Percentiles rank a stretch among this genome's conserved stretches.
Conservation (phyloP, 2,329 filamentous ascomycete species). For the Akanthomyces lecanii region DNA sequence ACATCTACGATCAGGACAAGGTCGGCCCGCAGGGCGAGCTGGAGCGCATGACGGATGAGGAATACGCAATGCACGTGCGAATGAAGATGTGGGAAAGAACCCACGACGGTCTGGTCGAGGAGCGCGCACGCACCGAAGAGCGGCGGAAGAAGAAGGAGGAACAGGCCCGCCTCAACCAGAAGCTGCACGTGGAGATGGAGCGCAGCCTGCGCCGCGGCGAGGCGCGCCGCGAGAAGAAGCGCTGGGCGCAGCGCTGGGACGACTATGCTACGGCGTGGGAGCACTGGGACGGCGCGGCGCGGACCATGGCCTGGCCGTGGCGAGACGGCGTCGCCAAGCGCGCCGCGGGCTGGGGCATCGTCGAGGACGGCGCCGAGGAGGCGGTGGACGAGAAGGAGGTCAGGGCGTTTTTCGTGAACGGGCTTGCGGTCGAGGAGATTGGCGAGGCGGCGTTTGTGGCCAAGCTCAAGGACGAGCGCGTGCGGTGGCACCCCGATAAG, state of each 20-base stretch:
- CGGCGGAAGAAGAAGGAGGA: conserved; percentile 48
- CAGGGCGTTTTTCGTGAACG: conserved; percentile 61
- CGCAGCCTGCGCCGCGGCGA: conserved; percentile 63
- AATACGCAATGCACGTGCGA: conserved; percentile 83
- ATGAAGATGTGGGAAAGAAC: conserved; percentile 94
- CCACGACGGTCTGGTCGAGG: conserved; percentile 76
- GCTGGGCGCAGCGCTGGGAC: conserved; percentile 58
- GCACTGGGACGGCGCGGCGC: conserved; percentile 41
- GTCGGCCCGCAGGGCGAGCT: conserved; percentile 51
- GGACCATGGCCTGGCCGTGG: conserved; percentile 63
- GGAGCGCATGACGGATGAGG: conserved; percentile 86
- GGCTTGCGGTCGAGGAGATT: conserved; percentile 39
- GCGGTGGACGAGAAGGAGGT: conserved; percentile 59
- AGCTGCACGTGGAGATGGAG: conserved; percentile 62
- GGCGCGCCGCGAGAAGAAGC: conserved; percentile 53
- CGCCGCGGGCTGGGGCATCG: conserved; percentile 35
- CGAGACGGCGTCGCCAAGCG: conserved; percentile 6
- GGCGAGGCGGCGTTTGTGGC: conserved; percentile 44
- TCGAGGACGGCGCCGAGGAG: conserved; percentile 45
- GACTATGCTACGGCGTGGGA: conserved; percentile 63
- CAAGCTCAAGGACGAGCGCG: conserved; percentile 73
- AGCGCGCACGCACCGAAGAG: conserved; percentile 59
- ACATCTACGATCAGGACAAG: conserved; percentile 61
- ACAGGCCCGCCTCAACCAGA: conserved; percentile 45
- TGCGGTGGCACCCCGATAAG: conserved; percentile 97